Base-by-base conservation (phyloP, 352 stramenopile species). In the Phytophthora tubulina region DNA sequence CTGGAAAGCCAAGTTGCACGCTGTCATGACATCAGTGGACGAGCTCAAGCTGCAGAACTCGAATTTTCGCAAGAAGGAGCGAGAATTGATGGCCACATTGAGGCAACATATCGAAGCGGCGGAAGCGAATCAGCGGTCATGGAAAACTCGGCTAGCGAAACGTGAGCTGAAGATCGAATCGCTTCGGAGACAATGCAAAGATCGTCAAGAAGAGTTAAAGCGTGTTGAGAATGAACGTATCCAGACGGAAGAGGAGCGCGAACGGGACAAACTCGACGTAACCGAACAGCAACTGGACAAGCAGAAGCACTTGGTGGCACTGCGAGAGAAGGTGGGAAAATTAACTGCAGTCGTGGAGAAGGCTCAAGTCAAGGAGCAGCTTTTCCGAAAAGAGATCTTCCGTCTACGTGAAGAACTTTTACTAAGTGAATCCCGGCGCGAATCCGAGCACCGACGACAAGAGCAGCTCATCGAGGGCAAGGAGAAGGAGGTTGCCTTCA, bases 401-500 rank as follows among this genome's bases (percentile, higher is more conserved):
- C 80, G 79, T 4, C 73, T 93, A 4, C 80, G 85, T 7, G 83
- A 91, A 73, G 83, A 86, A 60, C 55, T 93, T 32, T 42, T 91
- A 38, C 56, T 89, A 15, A 91, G 85, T 64, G 82, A 93, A 64
- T 81, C 76, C 3, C 82, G 86, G 36, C 78, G 85, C 10, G 73
- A 85, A 51, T 88, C 80, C 0, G 81, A 91, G 30, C 72, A 79
- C 15, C 73, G 81, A 8, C 82, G 85, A 6, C 67, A 84, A 21
- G 75, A 85, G 27, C 78, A 93, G 50, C 63, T 86, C 6, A 41
- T 86, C 10, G 70, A 80, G 54, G 82, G 80, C 30, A 88, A 89
- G 56, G 80, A 89, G 35, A 89, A 86, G 48, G 81, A 93, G 27
- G 76, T 91, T 46, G 73, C 74, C n/a, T 89, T 89, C 61, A 80